Base-by-base conservation (phyloP, 2,329 filamentous ascomycete species). In the Amylocarpus encephaloides region DNA sequence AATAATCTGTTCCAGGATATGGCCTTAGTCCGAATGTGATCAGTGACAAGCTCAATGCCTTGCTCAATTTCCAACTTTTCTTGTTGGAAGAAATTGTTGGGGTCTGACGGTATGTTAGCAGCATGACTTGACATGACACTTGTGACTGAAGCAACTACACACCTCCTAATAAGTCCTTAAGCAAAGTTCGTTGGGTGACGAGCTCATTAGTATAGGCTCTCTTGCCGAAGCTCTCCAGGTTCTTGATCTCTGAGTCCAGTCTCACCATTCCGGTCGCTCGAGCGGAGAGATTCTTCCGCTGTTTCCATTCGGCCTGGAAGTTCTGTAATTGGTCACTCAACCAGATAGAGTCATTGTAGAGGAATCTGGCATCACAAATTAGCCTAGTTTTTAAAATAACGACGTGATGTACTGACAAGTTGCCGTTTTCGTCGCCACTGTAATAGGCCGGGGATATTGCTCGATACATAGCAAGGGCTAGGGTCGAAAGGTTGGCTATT, bases 381-480 rank as follows among this genome's bases (percentile, higher is more conserved):
- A 32, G 19, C n/a, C 32, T 16, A 18, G 18, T 26, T 10, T 16
- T 10, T 11, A 5, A 18, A 35, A 34, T 2, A 4, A 10, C 32
- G 11, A 16, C 15, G 32, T n/a, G n/a, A 44, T n/a, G 5, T 19
- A 46, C 77, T 64, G 68, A 83, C 82, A 86, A 85, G 58, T 80
- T 85, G 19, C 82, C 82, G 19, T 77, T 78, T 12, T 71, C 69
- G 35, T 81, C 74, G 12, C 79, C 71, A 0, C 79, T 73, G 64
- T 93, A 93, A 61, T 86, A 87, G 50, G 85, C 79, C 0, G 85
- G 81, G 5, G 87, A 85, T 2, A 89, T 80, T 3, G 87, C 86
- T 44, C 88, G 76, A 66, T 90, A 93, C 69, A 91, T 80, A n/a
- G 86, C 86, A 39, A 93, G 71, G 1, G 83, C 76, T 15, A 89